Percentiles rank a stretch among this genome's conserved stretches.
Conservation (phyloP, 805 yeast genomes). For the Candida morakotiae region DNA sequence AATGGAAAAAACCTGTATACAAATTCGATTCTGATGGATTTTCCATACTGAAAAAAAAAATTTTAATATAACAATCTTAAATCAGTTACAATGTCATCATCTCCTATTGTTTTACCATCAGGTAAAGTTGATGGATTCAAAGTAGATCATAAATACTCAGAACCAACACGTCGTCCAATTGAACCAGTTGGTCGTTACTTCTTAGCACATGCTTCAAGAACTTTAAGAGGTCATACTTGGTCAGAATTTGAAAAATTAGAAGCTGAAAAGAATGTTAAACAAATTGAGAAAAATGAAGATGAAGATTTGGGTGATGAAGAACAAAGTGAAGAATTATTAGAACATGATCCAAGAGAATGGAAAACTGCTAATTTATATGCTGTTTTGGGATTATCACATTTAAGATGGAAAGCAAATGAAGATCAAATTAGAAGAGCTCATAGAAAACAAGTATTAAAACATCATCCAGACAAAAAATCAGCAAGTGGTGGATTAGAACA, state of each 20-base stretch:
- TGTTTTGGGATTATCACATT: conserved; percentile 87
- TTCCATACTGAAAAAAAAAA: background rate
- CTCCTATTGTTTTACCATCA: conserved; percentile 44
- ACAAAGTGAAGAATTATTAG: conserved; percentile 62
- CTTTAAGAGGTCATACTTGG: conserved; percentile 96
- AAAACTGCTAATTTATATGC: conserved; percentile 94
- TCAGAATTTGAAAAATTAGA: conserved; percentile 93
- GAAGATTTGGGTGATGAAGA: conserved; percentile 75
- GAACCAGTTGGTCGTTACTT: conserved; percentile 97
- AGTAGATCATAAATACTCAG: conserved; percentile 47
- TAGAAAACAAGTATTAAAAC: conserved; percentile 92
- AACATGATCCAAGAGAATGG: conserved; percentile 98
- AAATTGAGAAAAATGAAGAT: conserved; percentile 57
- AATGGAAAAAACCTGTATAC: conserved; percentile 2
- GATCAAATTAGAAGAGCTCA: conserved; percentile 95
- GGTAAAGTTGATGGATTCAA: conserved; percentile 46
- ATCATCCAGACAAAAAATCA: conserved; percentile 98
- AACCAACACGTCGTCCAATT: conserved; percentile 71
- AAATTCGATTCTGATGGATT: background rate
- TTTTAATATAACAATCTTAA: background rate
- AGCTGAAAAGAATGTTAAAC: conserved; percentile 80
- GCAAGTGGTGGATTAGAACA: conserved; percentile 84
- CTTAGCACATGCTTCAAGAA: conserved; percentile 94
- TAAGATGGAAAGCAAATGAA: conserved; percentile 86
- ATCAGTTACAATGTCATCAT: conserved; percentile 19